phyloP scores from a whole-genome alignment of 257 asterid genomes.

The Solanum megistacrolobum region DNA sequence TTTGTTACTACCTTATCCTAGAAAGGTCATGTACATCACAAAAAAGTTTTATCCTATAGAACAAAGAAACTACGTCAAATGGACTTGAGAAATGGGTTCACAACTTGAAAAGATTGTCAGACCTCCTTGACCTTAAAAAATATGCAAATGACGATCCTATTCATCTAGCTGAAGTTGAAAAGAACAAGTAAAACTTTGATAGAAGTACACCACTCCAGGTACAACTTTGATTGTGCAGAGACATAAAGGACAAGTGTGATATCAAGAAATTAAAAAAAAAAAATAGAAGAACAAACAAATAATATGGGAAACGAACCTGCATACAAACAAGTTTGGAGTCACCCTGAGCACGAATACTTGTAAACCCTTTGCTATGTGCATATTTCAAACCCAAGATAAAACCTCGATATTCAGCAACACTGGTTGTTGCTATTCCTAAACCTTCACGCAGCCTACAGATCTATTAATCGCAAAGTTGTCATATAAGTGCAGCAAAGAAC shows the following conservation, averaged over 20 bases:
- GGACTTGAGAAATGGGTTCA: neutral
- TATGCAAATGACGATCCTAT: neutral
- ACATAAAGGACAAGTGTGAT: neutral
- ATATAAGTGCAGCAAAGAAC: neutral
- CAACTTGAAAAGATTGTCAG: neutral
- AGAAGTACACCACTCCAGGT: neutral
- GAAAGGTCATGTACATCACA: neutral
- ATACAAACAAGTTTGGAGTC: conserved; percentile 15
- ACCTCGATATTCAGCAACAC: conserved; percentile 11
- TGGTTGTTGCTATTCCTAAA: conserved; percentile 11
- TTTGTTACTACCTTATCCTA: neutral
- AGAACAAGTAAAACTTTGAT: neutral
- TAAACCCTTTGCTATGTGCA: conserved; percentile 16
- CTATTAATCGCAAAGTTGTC: neutral
- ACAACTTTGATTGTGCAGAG: neutral
- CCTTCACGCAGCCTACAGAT: conserved; percentile 14
- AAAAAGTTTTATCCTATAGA: neutral
- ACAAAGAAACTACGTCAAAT: neutral
- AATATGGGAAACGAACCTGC: conserved; percentile 3
- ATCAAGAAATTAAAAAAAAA: neutral
- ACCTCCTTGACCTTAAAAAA: neutral
- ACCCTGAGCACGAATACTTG: conserved; percentile 13
- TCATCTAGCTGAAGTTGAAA: neutral
- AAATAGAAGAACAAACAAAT: neutral
- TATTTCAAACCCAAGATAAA: conserved; percentile 12